Conservation (phyloP, 2,329 filamentous ascomycete genomes). For the Chaetomiaceae sp. region DNA sequence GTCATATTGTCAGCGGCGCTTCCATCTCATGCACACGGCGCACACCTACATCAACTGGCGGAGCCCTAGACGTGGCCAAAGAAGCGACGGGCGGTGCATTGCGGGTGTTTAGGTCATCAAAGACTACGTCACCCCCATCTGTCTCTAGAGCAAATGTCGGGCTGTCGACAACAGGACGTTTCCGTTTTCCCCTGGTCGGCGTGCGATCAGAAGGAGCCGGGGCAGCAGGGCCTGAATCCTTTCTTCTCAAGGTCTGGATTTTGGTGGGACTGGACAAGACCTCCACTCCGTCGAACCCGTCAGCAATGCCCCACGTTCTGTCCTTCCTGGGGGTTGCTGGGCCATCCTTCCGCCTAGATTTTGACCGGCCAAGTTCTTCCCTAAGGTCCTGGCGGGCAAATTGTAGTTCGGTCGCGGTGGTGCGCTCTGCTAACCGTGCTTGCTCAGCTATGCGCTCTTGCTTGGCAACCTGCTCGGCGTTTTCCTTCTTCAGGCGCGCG, state of each 20-base stretch:
- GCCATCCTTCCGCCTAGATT: conserved; percentile 40
- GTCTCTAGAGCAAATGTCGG: conserved; percentile 59
- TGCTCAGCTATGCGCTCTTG: conserved; percentile 61
- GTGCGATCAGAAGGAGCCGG: conserved; percentile 48
- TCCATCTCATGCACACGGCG: no score
- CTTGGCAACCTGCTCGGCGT: conserved; percentile 59
- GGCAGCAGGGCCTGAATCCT: conserved; percentile 41
- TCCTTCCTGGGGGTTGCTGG: conserved; percentile 57
- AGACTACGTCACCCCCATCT: conserved; percentile 33
- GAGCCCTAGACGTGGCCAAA: conserved; percentile 10
- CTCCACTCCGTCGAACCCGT: conserved; percentile 72
- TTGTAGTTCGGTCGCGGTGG: conserved; percentile 62
- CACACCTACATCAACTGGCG: conserved; percentile 42
- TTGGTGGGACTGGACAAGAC: conserved; percentile 52
- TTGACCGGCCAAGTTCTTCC: conserved; percentile 51
- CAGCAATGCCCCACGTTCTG: conserved; percentile 57
- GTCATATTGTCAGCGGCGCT: conserved; percentile 27
- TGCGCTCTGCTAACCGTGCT: conserved; percentile 61
- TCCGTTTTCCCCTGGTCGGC: conserved; percentile 67
- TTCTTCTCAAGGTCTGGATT: conserved; percentile 38
- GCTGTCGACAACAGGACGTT: conserved; percentile 61
- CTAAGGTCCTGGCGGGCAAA: conserved; percentile 69
- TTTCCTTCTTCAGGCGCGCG: conserved; percentile 56
- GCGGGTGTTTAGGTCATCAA: conserved; percentile 34
- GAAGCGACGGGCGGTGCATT: conserved; percentile 9